phyloP scores from a whole-genome alignment of 345 rosid species.

The Citrus australasica region DNA sequence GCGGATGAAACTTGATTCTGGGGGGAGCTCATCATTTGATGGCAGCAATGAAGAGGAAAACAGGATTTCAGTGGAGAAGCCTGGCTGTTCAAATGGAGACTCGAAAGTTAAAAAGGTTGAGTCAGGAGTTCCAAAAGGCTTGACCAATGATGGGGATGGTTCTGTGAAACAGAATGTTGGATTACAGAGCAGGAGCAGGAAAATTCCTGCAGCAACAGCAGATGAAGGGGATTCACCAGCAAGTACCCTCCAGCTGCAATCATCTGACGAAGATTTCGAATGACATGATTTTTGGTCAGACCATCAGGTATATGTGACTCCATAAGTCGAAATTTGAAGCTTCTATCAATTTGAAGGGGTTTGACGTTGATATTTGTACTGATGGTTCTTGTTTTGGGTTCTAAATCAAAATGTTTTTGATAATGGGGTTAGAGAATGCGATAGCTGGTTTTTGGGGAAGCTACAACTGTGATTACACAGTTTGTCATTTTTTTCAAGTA shows the following conservation, averaged over 20 bases:
- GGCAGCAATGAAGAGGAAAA: background rate
- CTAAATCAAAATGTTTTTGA: background rate
- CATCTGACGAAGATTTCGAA: constrained; percentile 24
- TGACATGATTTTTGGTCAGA: background rate
- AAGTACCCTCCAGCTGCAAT: constrained; percentile 20
- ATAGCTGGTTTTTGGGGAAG: background rate
- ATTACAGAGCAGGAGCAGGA: background rate
- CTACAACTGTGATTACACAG: background rate
- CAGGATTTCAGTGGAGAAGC: constrained; percentile 5
- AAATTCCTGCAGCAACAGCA: background rate
- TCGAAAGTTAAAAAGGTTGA: background rate
- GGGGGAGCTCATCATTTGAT: background rate
- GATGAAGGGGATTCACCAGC: constrained; percentile 18
- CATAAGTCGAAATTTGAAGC: background rate
- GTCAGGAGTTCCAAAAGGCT: background rate
- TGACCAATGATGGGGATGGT: background rate
- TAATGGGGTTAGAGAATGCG: background rate
- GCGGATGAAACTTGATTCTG: constrained; percentile 4
- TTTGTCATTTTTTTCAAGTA: background rate
- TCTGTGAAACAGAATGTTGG: background rate
- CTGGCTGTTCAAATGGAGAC: background rate
- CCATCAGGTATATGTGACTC: background rate
- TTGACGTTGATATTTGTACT: background rate
- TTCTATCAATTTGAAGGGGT: background rate
- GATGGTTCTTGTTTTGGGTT: background rate